phyloP scores from a whole-genome alignment of 1,284 basidiomycete genomes.

The Tilletiopsis washingtonensis region DNA sequence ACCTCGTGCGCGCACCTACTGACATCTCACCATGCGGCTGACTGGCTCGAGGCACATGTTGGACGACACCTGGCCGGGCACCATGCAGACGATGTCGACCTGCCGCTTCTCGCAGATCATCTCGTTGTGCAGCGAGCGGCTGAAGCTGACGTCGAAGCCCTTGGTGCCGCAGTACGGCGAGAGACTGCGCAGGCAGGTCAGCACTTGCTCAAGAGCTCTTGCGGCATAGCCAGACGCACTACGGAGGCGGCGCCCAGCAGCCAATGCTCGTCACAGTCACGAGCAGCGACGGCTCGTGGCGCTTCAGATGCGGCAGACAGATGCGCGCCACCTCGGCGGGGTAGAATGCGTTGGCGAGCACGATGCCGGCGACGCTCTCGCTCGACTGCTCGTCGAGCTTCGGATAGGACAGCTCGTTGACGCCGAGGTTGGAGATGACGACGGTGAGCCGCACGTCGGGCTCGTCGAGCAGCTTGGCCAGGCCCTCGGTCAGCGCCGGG shows the following conservation, averaged over 20 bases:
- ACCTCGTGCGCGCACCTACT: not conserved
- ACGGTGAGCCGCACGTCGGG: conserved; percentile 4
- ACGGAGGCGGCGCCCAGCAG: conserved; percentile 12
- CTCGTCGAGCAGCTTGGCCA: not conserved
- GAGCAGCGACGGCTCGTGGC: conserved; percentile 8
- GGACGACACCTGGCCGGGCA: conserved; percentile 9
- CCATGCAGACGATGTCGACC: conserved; percentile 11
- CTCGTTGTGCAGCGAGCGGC: conserved; percentile 11
- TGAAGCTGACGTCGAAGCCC: conserved; percentile 10
- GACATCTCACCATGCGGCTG: not conserved
- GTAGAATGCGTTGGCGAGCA: conserved; percentile 11
- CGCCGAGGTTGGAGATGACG: conserved; percentile 13
- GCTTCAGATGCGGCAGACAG: conserved; percentile 7
- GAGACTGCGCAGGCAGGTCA: not conserved
- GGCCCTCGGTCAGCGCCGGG: not conserved
- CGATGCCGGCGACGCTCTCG: conserved; percentile 6
- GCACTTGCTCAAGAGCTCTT: not conserved
- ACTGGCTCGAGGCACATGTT: conserved; percentile 6
- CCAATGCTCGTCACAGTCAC: conserved; percentile 11
- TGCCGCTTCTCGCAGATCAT: conserved; percentile 6
- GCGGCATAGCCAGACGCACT: too few relatives aligned
- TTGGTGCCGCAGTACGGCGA: conserved; percentile 10
- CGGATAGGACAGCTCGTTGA: conserved; percentile 4
- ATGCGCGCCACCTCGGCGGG: conserved; percentile 10
- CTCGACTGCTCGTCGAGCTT: conserved; percentile 4